Evolutionary conservation across 495 filamentous ascomycete genomes (phyloP).

Genomic region (Aspergillus asperescens): DNA sequence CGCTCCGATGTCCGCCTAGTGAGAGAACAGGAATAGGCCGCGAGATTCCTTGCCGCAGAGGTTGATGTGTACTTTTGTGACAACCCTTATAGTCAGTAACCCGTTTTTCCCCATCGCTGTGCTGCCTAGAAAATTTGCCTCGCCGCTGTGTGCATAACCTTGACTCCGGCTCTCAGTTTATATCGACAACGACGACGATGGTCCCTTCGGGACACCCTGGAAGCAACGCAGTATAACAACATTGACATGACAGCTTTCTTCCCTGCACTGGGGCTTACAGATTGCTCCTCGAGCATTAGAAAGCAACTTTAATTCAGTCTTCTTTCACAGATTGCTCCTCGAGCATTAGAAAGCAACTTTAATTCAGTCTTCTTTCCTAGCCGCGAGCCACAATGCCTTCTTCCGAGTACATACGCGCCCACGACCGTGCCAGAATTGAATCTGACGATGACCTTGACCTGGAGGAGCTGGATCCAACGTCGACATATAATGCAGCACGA

Average conservation of each 20-base stretch:
- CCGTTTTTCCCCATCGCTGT: background rate
- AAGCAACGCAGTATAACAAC: conserved; percentile 21
- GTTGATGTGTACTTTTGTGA: background rate
- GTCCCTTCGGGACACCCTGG: conserved; percentile 13
- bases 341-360: background rate
- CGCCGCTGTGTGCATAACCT: background rate
- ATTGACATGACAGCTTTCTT: conserved; percentile 21
- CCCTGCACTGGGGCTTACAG: conserved; percentile 13
- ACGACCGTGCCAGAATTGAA: conserved; percentile 28
- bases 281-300: conserved; percentile 10
- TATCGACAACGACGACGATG: conserved; percentile 16
- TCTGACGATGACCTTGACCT: conserved; percentile 57
- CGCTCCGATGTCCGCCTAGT: background rate
- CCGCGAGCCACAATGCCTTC: conserved; percentile 31
- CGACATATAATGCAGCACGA: conserved; percentile 31
- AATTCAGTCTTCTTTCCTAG: background rate
- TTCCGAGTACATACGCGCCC: conserved; percentile 38
- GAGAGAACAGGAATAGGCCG: conserved; percentile 6
- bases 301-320: background rate
- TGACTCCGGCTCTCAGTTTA: background rate
- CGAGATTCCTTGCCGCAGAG: background rate
- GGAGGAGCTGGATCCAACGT: conserved; percentile 64
- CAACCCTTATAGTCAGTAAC: background rate
- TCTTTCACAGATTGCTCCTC: conserved; percentile 6
- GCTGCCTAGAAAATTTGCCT: background rate